Conservation (phyloP, 2,329 filamentous ascomycete genomes). For the Claviceps pazoutovae region DNA sequence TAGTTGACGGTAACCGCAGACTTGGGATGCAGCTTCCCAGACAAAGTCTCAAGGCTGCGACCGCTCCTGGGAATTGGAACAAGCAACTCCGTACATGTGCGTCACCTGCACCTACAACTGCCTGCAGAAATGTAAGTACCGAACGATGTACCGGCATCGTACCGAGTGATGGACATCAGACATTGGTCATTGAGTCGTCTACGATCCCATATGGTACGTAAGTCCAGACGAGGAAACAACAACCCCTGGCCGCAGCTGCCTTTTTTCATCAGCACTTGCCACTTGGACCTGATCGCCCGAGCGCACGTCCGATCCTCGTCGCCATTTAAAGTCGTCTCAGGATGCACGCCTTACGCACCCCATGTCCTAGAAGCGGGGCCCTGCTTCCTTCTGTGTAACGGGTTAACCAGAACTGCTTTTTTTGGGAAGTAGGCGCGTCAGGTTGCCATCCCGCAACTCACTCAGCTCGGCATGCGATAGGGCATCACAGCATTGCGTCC, state of each 20-base stretch:
- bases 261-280: too few relatives aligned
- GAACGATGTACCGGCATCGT: too few relatives aligned
- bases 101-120: too few relatives aligned
- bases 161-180: too few relatives aligned
- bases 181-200: too few relatives aligned
- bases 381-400: background rate
- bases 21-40: background rate
- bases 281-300: background rate
- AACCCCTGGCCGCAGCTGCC: too few relatives aligned
- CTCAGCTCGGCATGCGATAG: background rate
- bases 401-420: background rate
- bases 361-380: background rate
- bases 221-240: too few relatives aligned
- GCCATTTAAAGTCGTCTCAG: background rate
- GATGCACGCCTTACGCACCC: background rate
- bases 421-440: background rate
- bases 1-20: too few relatives aligned
- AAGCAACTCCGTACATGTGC: background rate
- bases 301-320: background rate
- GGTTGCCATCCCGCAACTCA: background rate
- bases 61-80: background rate
- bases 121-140: too few relatives aligned
- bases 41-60: background rate
- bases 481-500: background rate
- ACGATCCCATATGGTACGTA: too few relatives aligned